Evolutionary conservation across 2,329 filamentous ascomycete species (phyloP).

Genomic region (Penicillium sp.): DNA sequence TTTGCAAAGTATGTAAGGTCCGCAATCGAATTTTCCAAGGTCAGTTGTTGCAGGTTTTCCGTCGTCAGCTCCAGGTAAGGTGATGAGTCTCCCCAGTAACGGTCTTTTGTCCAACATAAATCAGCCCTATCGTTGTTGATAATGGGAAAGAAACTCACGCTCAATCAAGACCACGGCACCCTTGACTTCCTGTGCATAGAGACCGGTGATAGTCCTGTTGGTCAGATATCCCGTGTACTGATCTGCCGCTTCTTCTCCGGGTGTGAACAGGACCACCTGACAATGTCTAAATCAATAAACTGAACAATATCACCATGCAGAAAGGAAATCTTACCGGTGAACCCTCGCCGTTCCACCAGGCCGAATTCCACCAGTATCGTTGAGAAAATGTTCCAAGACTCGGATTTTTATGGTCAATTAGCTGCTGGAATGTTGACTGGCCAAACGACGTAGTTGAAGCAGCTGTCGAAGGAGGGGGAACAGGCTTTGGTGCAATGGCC

Average conservation of each 20-base stretch:
- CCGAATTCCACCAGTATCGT: constrained; percentile 59
- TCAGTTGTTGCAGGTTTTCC: constrained; percentile 61
- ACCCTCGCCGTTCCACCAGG: constrained; percentile 61
- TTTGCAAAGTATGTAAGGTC: constrained; percentile 63
- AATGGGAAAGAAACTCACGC: constrained; percentile 44
- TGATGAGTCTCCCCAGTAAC: constrained; percentile 64
- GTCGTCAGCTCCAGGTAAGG: constrained; percentile 59
- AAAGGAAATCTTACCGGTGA: constrained; percentile 53
- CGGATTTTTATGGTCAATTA: constrained; percentile 65
- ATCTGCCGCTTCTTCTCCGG: constrained; percentile 58
- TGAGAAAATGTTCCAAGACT: constrained; percentile 62
- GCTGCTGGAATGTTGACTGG: constrained; percentile 57
- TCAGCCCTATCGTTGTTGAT: not conserved
- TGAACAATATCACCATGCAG: not conserved
- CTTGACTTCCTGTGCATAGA: constrained; percentile 59
- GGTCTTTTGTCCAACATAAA: constrained; percentile 46
- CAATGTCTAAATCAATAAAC: not conserved
- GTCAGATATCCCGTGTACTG: constrained; percentile 59
- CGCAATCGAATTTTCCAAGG: constrained; percentile 59
- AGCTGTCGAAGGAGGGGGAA: constrained; percentile 20
- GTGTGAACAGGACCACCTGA: constrained; percentile 58
- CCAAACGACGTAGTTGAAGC: constrained; percentile 11
- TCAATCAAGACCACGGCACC: constrained; percentile 63
- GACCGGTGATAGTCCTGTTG: constrained; percentile 57
- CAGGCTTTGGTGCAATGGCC: constrained; percentile 17